Conservation (phyloP, 441 rosid genomes). For the Syzygium malaccense region DNA sequence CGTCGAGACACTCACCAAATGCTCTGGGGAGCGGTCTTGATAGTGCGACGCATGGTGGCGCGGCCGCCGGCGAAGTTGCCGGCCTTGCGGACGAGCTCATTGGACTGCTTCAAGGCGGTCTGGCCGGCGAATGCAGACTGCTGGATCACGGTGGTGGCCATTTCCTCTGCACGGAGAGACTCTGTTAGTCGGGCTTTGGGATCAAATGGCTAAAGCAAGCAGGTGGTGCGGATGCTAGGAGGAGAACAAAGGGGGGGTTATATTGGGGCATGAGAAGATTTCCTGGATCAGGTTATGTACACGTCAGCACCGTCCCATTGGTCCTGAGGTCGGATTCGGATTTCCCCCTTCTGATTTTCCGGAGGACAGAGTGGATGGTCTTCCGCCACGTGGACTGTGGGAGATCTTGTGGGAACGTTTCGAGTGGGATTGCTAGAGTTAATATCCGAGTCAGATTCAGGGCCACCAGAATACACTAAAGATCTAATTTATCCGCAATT, state of each 20-base stretch:
- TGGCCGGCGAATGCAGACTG: conserved; percentile 64
- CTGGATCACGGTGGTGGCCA: conserved; percentile 66
- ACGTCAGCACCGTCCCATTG: conserved; percentile 46
- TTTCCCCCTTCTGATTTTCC: conserved; percentile 30
- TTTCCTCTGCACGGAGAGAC: background rate
- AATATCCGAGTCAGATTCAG: background rate
- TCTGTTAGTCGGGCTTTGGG: background rate
- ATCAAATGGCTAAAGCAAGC: background rate
- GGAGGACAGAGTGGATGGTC: conserved; percentile 1
- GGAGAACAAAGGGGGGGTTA: conserved; percentile 11
- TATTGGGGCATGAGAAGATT: conserved; percentile 20
- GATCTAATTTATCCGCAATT: background rate
- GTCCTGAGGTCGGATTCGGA: conserved; percentile 24
- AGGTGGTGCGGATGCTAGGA: background rate
- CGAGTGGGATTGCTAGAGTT: background rate
- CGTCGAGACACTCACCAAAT: conserved; percentile 42
- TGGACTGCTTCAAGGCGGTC: conserved; percentile 47
- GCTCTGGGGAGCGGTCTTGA: conserved; percentile 73
- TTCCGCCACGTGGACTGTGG: conserved; percentile 23
- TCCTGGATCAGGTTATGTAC: conserved; percentile 46
- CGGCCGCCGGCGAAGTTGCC: conserved; percentile 52
- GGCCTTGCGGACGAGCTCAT: conserved; percentile 49
- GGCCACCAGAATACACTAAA: background rate
- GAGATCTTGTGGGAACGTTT: conserved; percentile 10
- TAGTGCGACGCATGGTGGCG: conserved; percentile 68